phyloP scores from a whole-genome alignment of 768 basidiomycete species.

The Tulasnella calospora region DNA sequence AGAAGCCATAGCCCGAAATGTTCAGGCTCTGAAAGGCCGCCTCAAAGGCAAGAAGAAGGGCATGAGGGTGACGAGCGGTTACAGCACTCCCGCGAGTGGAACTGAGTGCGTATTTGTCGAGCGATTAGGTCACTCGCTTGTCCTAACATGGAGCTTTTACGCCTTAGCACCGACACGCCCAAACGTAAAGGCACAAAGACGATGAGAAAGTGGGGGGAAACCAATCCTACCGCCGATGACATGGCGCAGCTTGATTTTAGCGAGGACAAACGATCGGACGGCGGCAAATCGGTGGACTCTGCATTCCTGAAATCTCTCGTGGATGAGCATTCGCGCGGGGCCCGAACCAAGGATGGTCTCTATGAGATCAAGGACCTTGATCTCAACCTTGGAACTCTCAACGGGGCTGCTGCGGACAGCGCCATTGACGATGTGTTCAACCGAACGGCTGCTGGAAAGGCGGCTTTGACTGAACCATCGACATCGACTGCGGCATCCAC shows the following conservation, averaged over 20 bases:
- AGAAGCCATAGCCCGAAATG: slow-evolving; percentile 87
- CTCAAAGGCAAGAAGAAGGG: slow-evolving; percentile 58
- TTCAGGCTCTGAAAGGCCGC: slow-evolving; percentile 81
- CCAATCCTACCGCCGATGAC: slow-evolving; percentile 71
- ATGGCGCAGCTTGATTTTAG: slow-evolving; percentile 94
- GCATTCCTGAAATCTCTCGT: slow-evolving; percentile 36
- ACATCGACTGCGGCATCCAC: background rate
- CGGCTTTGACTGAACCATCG: background rate
- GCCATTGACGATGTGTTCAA: slow-evolving; percentile 55
- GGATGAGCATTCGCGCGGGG: slow-evolving; percentile 41
- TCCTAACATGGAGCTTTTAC: background rate
- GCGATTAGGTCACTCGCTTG: background rate
- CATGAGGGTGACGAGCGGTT: slow-evolving; percentile 48
- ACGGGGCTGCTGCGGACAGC: slow-evolving; percentile 44
- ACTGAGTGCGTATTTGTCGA: slow-evolving; percentile 60
- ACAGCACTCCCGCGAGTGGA: slow-evolving; percentile 52
- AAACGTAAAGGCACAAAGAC: slow-evolving; percentile 58
- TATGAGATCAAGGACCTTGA: slow-evolving; percentile 86
- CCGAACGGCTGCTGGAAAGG: slow-evolving; percentile 17
- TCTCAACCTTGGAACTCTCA: slow-evolving; percentile 47
- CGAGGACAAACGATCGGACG: slow-evolving; percentile 47
- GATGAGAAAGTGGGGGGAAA: slow-evolving; percentile 90
- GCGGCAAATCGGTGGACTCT: slow-evolving; percentile 15
- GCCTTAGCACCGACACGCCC: slow-evolving; percentile 53
- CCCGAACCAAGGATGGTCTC: slow-evolving; percentile 58